A percentile compares a stretch with the other conserved stretches of the same genome.
Conservation (phyloP, 208 protist species). For the Phytomonas serpens region DNA sequence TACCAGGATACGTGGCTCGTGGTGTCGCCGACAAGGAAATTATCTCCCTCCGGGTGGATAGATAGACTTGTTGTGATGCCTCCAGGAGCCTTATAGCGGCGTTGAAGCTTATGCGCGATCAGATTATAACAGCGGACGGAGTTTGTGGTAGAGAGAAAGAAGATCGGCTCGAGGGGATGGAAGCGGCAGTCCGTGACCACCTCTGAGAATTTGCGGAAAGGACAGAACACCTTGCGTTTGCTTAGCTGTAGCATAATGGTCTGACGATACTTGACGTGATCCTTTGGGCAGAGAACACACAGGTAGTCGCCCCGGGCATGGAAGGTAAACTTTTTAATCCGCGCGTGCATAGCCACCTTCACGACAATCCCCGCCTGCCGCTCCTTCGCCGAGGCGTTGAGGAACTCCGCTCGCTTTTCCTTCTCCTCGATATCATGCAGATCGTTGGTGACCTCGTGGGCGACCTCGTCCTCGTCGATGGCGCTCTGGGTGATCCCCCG, state of each 20-base stretch:
- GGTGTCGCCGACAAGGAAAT: constrained; percentile 93
- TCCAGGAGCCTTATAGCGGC: constrained; percentile 90
- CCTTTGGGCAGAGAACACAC: constrained; percentile 87
- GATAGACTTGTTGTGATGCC: constrained; percentile 91
- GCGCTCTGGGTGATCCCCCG: constrained; percentile 73
- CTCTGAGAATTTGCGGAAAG: constrained; percentile 89
- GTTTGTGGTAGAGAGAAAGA: constrained; percentile 96
- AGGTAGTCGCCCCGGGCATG: constrained; percentile 88
- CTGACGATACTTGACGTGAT: constrained; percentile 91
- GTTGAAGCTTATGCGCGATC: constrained; percentile 91
- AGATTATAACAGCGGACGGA: constrained; percentile 97
- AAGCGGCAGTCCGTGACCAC: constrained; percentile 93
- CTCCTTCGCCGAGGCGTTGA: constrained; percentile 65
- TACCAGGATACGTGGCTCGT: constrained; percentile 96
- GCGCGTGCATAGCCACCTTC: constrained; percentile 85
- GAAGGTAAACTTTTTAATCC: constrained; percentile 86
- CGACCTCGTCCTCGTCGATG: constrained; percentile 73
- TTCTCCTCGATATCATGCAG: constrained; percentile 80
- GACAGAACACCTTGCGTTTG: constrained; percentile 89
- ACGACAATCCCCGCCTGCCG: constrained; percentile 78
- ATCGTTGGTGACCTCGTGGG: constrained; percentile 56
- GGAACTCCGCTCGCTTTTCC: constrained; percentile 86
- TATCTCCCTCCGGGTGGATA: constrained; percentile 95
- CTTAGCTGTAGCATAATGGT: constrained; percentile 90
- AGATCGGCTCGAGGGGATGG: constrained; percentile 97